Base-by-base conservation (phyloP, 495 filamentous ascomycete species). In the Aspergillus hancockii region DNA sequence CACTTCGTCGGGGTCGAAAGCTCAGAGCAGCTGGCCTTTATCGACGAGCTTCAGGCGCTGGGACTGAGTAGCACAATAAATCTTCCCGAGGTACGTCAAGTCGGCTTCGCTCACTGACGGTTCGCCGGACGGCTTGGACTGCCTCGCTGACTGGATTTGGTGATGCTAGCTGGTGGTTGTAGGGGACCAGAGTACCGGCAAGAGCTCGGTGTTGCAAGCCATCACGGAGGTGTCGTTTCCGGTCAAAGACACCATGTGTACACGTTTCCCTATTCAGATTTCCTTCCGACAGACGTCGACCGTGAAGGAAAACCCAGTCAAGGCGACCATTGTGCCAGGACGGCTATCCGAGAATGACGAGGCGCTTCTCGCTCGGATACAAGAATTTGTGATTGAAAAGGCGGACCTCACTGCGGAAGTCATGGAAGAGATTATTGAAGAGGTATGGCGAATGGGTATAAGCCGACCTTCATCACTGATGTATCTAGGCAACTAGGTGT, bases 21-120 rank as follows among this genome's bases (percentile, higher is more conserved):
- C 54, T 57, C 54, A 9, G 43, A 57, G 54, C 54, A 57, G 54
- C 54, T 57, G 8, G 54, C 38, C 3, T 57, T 57, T 25, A 57
- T 57, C 23, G 54, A 57, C 9, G 54, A 57, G 43, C 43, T 57
- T 10, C 54, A 57, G 10, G 30, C 21, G 22, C 41, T 57, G 9
- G 54, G 54, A 16, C 30, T 57, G 25, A 57, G 43, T 19, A 57
- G 18, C 43, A 49, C 23, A 0, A 57, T 57, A 36, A 31, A 57
- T 14, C 28, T 57, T 3, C 54, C 54, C 1, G 54, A 57, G 54
- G 54, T 57, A 31, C 3, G 30, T 36, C 25, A 31, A 14, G 18
- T 14, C n/a, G 4, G 18, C 30, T 13, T n/a, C n/a, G n/a, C 30
- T 8, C 22, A 16, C n/a, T n/a, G n/a, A n/a, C n/a, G n/a, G n/a